Conservation (phyloP, 208 protist species). For the Wallacemonas rigidus region DNA sequence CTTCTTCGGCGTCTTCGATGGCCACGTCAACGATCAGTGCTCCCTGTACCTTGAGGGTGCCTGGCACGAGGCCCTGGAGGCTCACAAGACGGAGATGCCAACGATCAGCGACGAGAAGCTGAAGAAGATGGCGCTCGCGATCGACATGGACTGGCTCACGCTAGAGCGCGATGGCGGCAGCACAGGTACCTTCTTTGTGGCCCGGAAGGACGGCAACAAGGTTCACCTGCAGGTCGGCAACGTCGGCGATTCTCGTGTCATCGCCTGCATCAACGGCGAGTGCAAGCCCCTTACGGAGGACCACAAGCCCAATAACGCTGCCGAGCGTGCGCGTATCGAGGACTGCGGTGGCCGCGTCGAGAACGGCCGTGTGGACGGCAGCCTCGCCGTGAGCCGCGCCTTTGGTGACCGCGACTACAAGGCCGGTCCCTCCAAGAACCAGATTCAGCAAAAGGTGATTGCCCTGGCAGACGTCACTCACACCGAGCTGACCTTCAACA, state of each 20-base stretch:
- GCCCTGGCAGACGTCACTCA: conserved; percentile 86
- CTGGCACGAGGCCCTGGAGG: conserved; percentile 71
- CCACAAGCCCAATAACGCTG: conserved; percentile 93
- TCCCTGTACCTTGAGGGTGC: conserved; percentile 79
- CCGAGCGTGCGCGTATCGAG: conserved; percentile 87
- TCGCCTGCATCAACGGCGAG: conserved; percentile 82
- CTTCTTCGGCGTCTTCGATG: conserved; percentile 92
- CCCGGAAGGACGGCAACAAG: conserved; percentile 65
- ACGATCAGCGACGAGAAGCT: conserved; percentile 82
- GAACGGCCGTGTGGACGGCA: conserved; percentile 93
- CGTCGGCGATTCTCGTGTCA: conserved; percentile 91
- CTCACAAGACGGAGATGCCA: conserved; percentile 54
- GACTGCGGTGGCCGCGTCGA: conserved; percentile 90
- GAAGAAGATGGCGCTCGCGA: conserved; percentile 78
- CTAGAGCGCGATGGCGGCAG: conserved; percentile 72
- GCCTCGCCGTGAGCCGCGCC: conserved; percentile 92
- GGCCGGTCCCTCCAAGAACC: conserved; percentile 45
- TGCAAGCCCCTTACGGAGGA: conserved; percentile 91
- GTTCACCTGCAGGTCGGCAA: conserved; percentile 91
- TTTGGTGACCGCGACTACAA: conserved; percentile 96
- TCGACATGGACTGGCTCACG: conserved; percentile 88
- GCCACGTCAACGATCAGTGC: conserved; percentile 89
- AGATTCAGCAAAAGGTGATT: conserved; percentile 90
- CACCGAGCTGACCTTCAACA: conserved; percentile 66
- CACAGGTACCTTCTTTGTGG: conserved; percentile 90